Percentiles rank a stretch among this genome's conserved stretches.
These are phyloP conservation scores for Blepharisma stoltei DNA, from an alignment of 73 alveolate species.

Conservation along the genomic window DNA sequence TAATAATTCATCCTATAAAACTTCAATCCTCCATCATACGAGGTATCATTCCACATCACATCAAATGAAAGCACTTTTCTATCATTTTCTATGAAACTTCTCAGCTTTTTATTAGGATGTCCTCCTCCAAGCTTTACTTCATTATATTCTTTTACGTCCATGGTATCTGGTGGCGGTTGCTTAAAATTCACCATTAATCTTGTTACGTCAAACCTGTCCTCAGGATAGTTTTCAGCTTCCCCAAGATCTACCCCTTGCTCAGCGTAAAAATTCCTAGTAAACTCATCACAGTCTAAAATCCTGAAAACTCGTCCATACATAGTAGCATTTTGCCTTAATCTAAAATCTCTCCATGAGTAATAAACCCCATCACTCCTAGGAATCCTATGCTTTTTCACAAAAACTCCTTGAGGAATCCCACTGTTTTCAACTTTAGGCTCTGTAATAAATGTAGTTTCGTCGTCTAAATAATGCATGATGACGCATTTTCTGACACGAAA, in stretches of 20 bases:
- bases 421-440: conserved; percentile 95
- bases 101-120: conserved; percentile 79
- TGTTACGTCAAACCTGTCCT: conserved; percentile 74
- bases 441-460: conserved; percentile 88
- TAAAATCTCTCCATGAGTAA: conserved; percentile 69
- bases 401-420: conserved; percentile 98
- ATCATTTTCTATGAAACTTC: conserved; percentile 80
- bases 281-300: conserved; percentile 85
- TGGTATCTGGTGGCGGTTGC: conserved; percentile 84
- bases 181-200: conserved; percentile 81
- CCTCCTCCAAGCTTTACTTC: conserved; percentile 96
- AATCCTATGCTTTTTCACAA: conserved; percentile 91
- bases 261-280: conserved; percentile 80
- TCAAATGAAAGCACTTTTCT: conserved; percentile 79
- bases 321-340: conserved; percentile 54
- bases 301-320: conserved; percentile 77
- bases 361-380: conserved; percentile 71
- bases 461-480: conserved; percentile 88
- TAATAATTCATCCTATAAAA: conserved; percentile 82
- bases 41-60: conserved; percentile 84
- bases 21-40: conserved; percentile 91
- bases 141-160: conserved; percentile 85
- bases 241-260: conserved; percentile 79
- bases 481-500: conserved; percentile 81
- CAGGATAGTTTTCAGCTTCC: conserved; percentile 78